A percentile compares a stretch with the other conserved stretches of the same genome.
Conservation (phyloP, 495 filamentous ascomycete species). For the Neurospora hispaniola region DNA sequence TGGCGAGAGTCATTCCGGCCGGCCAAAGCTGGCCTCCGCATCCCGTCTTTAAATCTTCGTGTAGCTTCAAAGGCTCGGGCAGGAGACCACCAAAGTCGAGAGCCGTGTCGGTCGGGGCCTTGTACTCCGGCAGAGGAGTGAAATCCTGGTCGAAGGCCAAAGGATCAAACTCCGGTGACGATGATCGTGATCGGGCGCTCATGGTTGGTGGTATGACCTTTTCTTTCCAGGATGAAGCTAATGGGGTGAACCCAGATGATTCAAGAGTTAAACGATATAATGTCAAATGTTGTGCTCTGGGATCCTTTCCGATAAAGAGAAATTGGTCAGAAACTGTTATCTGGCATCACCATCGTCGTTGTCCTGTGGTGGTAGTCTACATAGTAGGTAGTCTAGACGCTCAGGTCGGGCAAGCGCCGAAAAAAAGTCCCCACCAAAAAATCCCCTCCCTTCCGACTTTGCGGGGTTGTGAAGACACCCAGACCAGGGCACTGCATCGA, state of each 20-base stretch:
- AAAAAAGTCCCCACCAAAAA: background rate
- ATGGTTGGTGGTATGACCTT: background rate
- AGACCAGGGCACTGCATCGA: background rate
- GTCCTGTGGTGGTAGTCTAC: background rate
- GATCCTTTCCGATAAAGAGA: background rate
- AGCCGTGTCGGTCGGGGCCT: conserved; percentile 49
- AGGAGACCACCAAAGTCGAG: conserved; percentile 70
- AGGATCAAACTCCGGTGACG: conserved; percentile 33
- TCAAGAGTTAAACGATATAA: background rate
- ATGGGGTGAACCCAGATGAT: background rate
- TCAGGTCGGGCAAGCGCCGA: background rate
- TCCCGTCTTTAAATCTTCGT: conserved; percentile 74
- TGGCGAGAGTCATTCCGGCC: conserved; percentile 76
- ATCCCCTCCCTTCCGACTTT: background rate
- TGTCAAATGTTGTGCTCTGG: background rate
- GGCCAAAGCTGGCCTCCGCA: conserved; percentile 94
- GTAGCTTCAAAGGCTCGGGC: conserved; percentile 54
- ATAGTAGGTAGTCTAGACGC: background rate
- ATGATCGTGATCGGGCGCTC: conserved; percentile 8
- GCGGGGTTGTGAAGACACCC: background rate
- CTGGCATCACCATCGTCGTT: background rate
- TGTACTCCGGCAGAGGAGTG: conserved; percentile 52
- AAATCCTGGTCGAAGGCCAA: conserved; percentile 54
- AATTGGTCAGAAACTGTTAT: background rate
- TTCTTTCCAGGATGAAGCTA: background rate